A percentile compares a stretch with the other conserved stretches of the same genome.
Evolutionary conservation across 345 rosid genomes (phyloP).

Genomic region (Brassica rapa): DNA sequence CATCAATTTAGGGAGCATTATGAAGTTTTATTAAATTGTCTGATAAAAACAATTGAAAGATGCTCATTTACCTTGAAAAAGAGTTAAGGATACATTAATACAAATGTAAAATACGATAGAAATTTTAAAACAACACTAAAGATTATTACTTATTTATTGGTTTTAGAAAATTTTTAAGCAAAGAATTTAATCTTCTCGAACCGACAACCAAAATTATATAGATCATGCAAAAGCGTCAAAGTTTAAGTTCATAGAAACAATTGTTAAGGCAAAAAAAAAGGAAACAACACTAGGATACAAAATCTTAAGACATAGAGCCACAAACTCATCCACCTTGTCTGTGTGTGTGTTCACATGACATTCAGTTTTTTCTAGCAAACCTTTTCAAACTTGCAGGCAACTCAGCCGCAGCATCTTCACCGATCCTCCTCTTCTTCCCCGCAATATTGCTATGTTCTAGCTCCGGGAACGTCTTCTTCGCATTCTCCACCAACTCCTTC

Average conservation of each 20-base stretch:
- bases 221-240: background rate
- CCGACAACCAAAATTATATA: no score
- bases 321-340: background rate
- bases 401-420: slow-evolving; percentile 47
- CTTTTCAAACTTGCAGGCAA: slow-evolving; percentile 47
- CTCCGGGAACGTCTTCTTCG: slow-evolving; percentile 75
- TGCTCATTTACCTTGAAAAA: no score
- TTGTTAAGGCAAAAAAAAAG: background rate
- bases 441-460: slow-evolving; percentile 39
- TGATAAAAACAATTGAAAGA: no score
- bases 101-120: no score
- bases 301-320: background rate
- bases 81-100: no score
- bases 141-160: no score
- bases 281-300: background rate
- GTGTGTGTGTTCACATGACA: background rate
- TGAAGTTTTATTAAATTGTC: no score
- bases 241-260: background rate
- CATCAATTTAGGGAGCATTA: no score
- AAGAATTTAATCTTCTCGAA: no score
- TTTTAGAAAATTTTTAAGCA: no score
- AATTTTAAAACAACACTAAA: no score
- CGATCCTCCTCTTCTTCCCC: slow-evolving; percentile 58
- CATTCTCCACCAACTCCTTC: slow-evolving; percentile 51
- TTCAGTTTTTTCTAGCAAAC: slow-evolving; percentile 25